Evolutionary conservation across 306 rosid species (phyloP), one percentile per base, ranked within the genome.

Genomic region (Luffa acutangula): DNA sequence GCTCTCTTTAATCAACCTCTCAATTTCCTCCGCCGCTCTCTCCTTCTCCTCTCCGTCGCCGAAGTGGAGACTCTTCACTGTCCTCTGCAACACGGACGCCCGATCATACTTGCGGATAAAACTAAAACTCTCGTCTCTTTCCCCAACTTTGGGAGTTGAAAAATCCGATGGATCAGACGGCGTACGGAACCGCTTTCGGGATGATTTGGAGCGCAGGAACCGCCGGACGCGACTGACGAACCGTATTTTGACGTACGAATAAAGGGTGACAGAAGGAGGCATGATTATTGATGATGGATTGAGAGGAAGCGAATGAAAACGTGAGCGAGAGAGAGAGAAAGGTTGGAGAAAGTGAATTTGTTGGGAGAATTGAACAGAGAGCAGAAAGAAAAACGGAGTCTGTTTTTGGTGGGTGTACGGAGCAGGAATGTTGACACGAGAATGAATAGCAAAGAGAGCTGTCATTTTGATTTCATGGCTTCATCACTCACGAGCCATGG

Each of bases 31-130:
- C 2, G 95, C 96, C 31, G 97, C 96, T 57, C 52, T 45, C 81
- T 89, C 91, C 66, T 89, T 95, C 88, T 92, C 97, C 76, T 86
- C 88, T 88, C 90, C 88, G 79, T 83, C 86, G 56, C 98, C 98
- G 53, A 95, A 95, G 86, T 95, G 95, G 85, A 95, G 97, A 83
- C 82, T 87, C 90, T 95, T 95, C 88, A 95, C 98, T 2, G 93
- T 86, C 82, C 81, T 89, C 81, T 91, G 92, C 85, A 95, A 77
- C 85, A 72, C 83, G 48, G 51, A 75, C 48, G 52, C 80, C 25
- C 54, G 66, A 37, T 85, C 92, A 52, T 75, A 86, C 9, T 76
- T 82, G 13, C 71, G 77, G 41, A 63, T 49, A 3, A 48, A 6
- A 17, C 76, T 49, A 3, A 48, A 6, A 17, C 76, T 64, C 12